Base-by-base conservation (phyloP, 2,329 filamentous ascomycete species). In the Zelopaecilomyces penicillatus region DNA sequence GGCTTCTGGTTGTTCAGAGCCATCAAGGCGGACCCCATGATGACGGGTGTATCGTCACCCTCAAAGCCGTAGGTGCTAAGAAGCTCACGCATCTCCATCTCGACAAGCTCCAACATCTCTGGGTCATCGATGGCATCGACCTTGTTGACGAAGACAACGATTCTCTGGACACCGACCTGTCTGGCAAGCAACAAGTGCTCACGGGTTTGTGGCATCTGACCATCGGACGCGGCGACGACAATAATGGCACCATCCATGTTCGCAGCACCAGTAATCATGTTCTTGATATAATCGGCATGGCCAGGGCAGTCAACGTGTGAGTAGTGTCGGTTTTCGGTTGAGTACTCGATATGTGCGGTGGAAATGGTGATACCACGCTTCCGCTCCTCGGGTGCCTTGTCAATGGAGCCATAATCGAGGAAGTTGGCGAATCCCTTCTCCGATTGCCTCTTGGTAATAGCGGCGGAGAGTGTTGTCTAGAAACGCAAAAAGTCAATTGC, bases 261-360 rank as follows among this genome's bases (percentile, higher is more conserved):
- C 61, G 94, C 91, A 52, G 93, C 90, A 82, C 93, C 93, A 56
- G 93, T 98, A 69, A 98, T 98, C 93, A 98, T 98, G 84, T 98
- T 98, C 82, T 98, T 98, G 77, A 98, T 97, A 79, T 98, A 98
- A 88, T 98, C 93, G 71, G 93, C 93, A 84, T 98, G 93, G 72
- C 93, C 93, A 48, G 93, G 93, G 73, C 93, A 98, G 80, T 98
- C 93, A 75, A 98, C 93, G 80, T 98, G 93, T 61, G 93, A 93
- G 74, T 98, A 98, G 76, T 98, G 93, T 64, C 93, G 85, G 65
- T 76, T 77, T 0, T 95, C 87, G 67, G 93, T 98, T 58, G 87
- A 74, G 77, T 97, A 98, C 76, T 98, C 93, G 73, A 98, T 95
- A 74, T 98, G 93, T 56, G 93, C 88, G 45, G 93, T 94, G 48